These are phyloP conservation scores for Lipomyces lipofer DNA, from an alignment of 805 yeast genomes.

Conservation along the genomic window DNA sequence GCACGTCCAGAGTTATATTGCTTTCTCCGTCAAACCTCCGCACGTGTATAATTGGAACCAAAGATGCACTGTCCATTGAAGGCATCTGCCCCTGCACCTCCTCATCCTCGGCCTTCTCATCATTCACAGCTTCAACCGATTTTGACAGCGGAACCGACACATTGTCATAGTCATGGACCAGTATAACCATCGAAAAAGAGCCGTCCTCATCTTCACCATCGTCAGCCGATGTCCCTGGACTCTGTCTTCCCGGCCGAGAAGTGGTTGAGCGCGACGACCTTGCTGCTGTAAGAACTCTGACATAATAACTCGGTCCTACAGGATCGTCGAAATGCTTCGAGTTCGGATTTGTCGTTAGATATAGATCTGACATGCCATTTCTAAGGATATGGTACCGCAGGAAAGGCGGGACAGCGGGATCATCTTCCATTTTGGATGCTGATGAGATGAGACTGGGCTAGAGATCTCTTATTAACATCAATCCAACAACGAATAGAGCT, in stretches of 20 bases:
- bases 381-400: conserved; percentile 62
- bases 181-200: conserved; percentile 16
- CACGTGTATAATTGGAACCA: conserved; percentile 22
- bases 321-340: conserved; percentile 58
- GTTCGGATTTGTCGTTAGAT: conserved; percentile 68
- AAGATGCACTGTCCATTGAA: not conserved
- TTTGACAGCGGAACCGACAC: conserved; percentile 1
- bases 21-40: conserved; percentile 21
- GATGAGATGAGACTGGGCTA: no score
- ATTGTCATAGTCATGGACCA: conserved; percentile 23
- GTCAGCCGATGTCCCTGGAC: no score
- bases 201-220: conserved; percentile 5
- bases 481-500: no score
- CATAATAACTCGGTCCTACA: conserved; percentile 63
- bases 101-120: not conserved
- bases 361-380: conserved; percentile 52
- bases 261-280: not conserved
- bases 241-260: no score
- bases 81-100: not conserved
- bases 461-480: no score
- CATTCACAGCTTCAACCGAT: not conserved
- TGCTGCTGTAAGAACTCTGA: conserved; percentile 40
- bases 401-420: no score
- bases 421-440: no score
- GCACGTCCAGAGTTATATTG: conserved; percentile 14